phyloP scores from a whole-genome alignment of 306 rosid genomes.

The Vachellia pachyceras region DNA sequence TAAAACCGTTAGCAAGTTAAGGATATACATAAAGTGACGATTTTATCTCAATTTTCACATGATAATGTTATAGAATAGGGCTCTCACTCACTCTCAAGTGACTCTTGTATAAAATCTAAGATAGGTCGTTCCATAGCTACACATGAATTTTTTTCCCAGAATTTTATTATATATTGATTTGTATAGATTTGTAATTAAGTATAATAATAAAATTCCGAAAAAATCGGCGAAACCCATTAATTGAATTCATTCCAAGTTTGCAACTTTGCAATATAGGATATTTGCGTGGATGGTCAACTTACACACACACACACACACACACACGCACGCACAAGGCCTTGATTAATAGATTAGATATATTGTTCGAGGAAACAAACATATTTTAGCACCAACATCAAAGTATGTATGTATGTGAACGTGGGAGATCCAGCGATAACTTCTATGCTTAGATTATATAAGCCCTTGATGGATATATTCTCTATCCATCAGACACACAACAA shows the following conservation, averaged over 20 bases:
- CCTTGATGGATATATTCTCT: background rate
- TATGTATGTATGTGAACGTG: background rate
- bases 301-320: no score
- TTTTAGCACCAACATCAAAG: constrained; percentile 8
- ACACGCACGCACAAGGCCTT: no score
- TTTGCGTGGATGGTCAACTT: background rate
- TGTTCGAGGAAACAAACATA: background rate
- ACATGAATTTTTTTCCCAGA: background rate
- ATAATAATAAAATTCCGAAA: background rate
- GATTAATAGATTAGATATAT: background rate
- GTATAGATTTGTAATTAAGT: background rate
- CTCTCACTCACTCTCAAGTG: background rate
- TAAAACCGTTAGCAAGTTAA: background rate
- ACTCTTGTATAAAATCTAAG: background rate
- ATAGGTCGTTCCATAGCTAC: background rate
- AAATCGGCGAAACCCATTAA: background rate
- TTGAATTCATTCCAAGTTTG: background rate
- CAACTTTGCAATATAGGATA: background rate
- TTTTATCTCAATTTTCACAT: background rate
- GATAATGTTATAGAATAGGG: no score
- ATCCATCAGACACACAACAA: background rate
- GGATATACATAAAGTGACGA: no score
- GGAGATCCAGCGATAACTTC: constrained; percentile 25
- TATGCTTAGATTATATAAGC: background rate
- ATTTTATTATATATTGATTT: background rate